A percentile compares a stretch with the other conserved stretches of the same genome.
phyloP scores from a whole-genome alignment of 768 basidiomycete genomes.

The Pulveroboletus sp. region DNA sequence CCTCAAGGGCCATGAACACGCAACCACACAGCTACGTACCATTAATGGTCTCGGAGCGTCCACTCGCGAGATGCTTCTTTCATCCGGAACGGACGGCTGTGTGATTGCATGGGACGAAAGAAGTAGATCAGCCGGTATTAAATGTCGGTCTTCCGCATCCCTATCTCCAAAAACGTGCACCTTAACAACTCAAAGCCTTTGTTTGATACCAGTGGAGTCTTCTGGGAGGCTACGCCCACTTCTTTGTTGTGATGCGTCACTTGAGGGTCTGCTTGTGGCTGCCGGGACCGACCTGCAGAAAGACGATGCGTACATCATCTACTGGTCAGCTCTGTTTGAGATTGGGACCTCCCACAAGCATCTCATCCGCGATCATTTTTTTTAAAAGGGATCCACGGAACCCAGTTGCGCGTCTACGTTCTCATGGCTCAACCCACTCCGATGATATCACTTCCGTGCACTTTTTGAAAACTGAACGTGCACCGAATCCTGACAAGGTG shows the following conservation, averaged over 20 bases:
- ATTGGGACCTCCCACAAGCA: not conserved
- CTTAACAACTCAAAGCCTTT: conserved; percentile 37
- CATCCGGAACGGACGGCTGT: conserved; percentile 66
- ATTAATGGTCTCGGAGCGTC: conserved; percentile 39
- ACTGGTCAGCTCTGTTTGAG: conserved; percentile 52
- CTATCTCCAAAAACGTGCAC: conserved; percentile 1
- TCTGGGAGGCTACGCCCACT: conserved; percentile 41
- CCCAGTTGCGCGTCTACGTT: conserved; percentile 60
- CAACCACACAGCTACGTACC: conserved; percentile 52
- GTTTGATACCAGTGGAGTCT: conserved; percentile 41
- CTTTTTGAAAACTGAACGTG: conserved; percentile 34
- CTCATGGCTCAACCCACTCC: conserved; percentile 85
- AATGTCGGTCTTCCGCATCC: conserved; percentile 45
- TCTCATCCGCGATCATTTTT: not conserved
- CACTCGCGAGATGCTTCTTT: conserved; percentile 45
- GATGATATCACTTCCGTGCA: conserved; percentile 84
- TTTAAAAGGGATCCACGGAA: conserved; percentile 76
- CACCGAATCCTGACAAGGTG: conserved; percentile 37
- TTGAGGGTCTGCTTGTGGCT: conserved; percentile 67
- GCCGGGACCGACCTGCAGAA: conserved; percentile 79
- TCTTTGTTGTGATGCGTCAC: conserved; percentile 66
- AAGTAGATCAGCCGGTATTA: conserved; percentile 43
- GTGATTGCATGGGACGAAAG: conserved; percentile 77
- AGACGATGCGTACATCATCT: conserved; percentile 78
- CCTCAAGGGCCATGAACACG: conserved; percentile 53